phyloP scores from a whole-genome alignment of 2,329 filamentous ascomycete species.

The Xylaria sp. region DNA sequence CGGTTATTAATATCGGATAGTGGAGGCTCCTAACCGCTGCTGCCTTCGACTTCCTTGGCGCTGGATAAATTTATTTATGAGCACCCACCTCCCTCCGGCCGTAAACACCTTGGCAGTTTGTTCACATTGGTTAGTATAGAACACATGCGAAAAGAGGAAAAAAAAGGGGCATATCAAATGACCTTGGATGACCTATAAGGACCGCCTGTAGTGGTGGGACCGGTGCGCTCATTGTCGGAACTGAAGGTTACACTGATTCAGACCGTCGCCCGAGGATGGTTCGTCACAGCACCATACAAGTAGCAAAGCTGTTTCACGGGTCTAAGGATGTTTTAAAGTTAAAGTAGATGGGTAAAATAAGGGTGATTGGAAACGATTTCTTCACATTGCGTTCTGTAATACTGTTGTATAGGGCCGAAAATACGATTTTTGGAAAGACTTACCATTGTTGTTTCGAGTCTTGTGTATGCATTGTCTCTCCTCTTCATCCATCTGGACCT shows the following conservation, averaged over 20 bases:
- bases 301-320: not conserved
- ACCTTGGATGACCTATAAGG: not conserved
- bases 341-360: too few species aligned
- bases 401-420: too few species aligned
- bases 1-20: conserved; percentile 16
- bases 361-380: too few species aligned
- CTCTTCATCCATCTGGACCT: too few species aligned
- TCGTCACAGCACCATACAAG: not conserved
- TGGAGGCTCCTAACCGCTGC: not conserved
- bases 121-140: not conserved
- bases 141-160: not conserved
- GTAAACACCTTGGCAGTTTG: not conserved
- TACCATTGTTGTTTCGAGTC: too few species aligned
- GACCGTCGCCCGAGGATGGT: not conserved
- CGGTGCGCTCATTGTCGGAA: not conserved
- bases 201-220: not conserved
- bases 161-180: not conserved
- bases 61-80: not conserved
- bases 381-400: too few species aligned
- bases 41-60: conserved; percentile 11
- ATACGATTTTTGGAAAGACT: too few species aligned
- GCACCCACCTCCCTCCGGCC: not conserved
- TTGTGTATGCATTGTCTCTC: too few species aligned
- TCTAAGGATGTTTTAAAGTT: too few species aligned
- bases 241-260: not conserved